Conservation (phyloP, 2,329 filamentous ascomycete species). For the Monosporascus sp. region DNA sequence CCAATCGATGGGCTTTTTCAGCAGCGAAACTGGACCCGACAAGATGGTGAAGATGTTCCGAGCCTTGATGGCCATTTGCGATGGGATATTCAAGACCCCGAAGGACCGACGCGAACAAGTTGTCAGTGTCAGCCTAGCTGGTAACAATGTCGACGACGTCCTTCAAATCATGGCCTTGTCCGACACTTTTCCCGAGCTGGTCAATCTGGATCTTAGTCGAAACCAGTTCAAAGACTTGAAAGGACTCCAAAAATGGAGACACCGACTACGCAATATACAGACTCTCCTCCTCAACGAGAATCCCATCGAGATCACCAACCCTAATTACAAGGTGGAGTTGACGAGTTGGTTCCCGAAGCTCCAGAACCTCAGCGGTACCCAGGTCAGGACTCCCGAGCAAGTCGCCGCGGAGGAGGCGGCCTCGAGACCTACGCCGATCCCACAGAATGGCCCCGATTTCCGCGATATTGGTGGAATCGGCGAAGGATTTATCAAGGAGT, state of each 20-base stretch:
- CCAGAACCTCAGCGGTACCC: constrained; percentile 66
- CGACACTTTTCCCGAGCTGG: constrained; percentile 74
- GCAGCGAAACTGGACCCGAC: constrained; percentile 61
- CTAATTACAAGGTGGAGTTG: constrained; percentile 62
- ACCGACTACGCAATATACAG: constrained; percentile 71
- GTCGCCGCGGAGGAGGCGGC: constrained; percentile 49
- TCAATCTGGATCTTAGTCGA: constrained; percentile 82
- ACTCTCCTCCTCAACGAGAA: constrained; percentile 76
- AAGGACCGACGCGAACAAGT: constrained; percentile 73
- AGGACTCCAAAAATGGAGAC: constrained; percentile 68
- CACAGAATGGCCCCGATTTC: constrained; percentile 62
- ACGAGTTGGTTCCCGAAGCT: constrained; percentile 80
- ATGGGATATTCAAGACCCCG: constrained; percentile 66
- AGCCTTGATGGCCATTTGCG: constrained; percentile 81
- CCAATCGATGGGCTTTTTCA: constrained; percentile 69
- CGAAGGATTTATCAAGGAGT: constrained; percentile 69
- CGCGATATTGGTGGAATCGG: constrained; percentile 68
- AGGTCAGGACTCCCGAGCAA: constrained; percentile 69
- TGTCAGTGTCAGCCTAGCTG: constrained; percentile 72
- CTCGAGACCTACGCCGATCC: constrained; percentile 50
- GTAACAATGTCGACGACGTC: constrained; percentile 73
- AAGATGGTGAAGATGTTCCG: constrained; percentile 97
- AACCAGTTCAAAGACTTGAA: constrained; percentile 70
- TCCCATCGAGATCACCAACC: constrained; percentile 57
- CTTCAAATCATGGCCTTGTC: constrained; percentile 68